Conservation (phyloP, 129 eudicot genomes). For the Dittrichia graveolens region DNA sequence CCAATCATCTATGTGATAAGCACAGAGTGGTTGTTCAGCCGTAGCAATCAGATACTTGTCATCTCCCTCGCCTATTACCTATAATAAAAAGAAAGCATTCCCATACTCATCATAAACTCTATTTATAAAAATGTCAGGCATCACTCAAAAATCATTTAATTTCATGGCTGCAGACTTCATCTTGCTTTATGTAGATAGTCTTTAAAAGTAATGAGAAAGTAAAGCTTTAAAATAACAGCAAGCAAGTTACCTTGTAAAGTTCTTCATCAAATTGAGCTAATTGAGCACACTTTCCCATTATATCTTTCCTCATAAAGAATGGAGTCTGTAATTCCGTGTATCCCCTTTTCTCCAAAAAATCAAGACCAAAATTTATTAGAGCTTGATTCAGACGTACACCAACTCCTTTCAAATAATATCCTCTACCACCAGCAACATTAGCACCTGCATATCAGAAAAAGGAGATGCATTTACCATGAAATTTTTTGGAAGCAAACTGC, state of each 20-base stretch:
- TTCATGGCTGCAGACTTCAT: neutral
- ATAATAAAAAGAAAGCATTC: conserved; percentile 4
- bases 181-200: conserved; percentile 2
- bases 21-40: conserved; percentile 96
- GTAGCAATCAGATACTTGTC: conserved; percentile 98
- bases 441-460: conserved; percentile 54
- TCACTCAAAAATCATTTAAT: conserved; percentile 16
- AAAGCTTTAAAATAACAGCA: neutral
- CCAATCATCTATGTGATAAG: conserved; percentile 89
- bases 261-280: conserved; percentile 96
- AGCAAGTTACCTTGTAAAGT: conserved; percentile 78
- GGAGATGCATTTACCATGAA: conserved; percentile 8
- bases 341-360: conserved; percentile 62
- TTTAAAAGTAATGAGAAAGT: neutral
- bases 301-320: conserved; percentile 88
- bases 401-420: conserved; percentile 80
- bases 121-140: neutral
- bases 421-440: conserved; percentile 98
- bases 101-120: neutral
- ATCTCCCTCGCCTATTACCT: conserved; percentile 98
- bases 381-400: conserved; percentile 95
- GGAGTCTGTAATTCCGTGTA: conserved; percentile 80
- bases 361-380: conserved; percentile 78
- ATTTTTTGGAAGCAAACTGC: neutral
- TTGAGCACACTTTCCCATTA: conserved; percentile 93